phyloP scores from a whole-genome alignment of 192 early-diverging fungal species.

The Oehlia diaphana region DNA sequence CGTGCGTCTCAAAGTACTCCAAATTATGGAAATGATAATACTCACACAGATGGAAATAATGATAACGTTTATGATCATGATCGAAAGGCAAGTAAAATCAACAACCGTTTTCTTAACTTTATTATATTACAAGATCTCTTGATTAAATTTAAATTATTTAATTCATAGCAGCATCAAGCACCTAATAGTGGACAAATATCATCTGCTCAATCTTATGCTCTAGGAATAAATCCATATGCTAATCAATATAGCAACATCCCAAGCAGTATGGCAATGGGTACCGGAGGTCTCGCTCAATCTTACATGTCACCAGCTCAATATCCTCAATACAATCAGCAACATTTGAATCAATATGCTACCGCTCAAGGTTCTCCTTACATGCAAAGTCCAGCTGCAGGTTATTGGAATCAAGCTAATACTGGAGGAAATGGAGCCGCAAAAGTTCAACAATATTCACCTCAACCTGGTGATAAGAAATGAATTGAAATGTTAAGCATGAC shows the following conservation, averaged over 20 bases:
- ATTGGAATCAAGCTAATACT: slow-evolving; percentile 6
- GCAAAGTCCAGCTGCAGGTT: not conserved
- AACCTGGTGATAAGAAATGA: slow-evolving; percentile 15
- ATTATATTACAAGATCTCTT: not conserved
- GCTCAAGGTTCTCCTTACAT: slow-evolving; percentile 1
- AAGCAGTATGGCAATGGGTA: slow-evolving; percentile 16
- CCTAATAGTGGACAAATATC: slow-evolving; percentile 6
- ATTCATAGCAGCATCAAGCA: not conserved
- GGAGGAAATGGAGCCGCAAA: not conserved
- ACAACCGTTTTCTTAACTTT: not conserved
- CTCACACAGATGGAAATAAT: slow-evolving; percentile 7
- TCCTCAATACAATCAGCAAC: slow-evolving; percentile 26
- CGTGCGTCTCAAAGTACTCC: slow-evolving; percentile 7
- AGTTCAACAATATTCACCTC: slow-evolving; percentile 7
- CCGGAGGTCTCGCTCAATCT: not conserved
- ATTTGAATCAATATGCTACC: slow-evolving; percentile 15
- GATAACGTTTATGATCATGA: slow-evolving; percentile 11
- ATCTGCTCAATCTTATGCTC: slow-evolving; percentile 4
- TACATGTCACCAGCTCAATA: slow-evolving; percentile 22
- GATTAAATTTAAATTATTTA: not conserved
- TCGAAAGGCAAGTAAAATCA: slow-evolving; percentile 15
- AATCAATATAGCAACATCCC: slow-evolving; percentile 20
- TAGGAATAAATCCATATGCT: not conserved
- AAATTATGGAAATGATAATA: slow-evolving; percentile 17
- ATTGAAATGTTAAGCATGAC: not conserved